These are phyloP conservation scores for Papiliotrema nemorosa DNA, from an alignment of 1,284 basidiomycete genomes.

Conservation along the genomic window DNA sequence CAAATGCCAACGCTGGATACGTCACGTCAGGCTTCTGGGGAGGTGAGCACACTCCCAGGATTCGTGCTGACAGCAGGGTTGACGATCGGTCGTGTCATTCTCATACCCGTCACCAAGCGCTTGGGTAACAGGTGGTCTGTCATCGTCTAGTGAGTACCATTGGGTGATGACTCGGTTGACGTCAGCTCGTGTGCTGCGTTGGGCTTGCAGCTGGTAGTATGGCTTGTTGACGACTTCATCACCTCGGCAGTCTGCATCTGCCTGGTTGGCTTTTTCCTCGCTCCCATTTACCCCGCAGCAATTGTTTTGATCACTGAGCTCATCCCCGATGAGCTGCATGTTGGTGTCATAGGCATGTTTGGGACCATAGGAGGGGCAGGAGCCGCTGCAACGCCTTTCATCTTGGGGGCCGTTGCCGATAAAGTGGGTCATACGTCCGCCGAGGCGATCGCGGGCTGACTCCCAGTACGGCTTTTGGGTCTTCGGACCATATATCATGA, in stretches of 20 bases:
- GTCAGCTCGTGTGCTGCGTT: constrained; percentile 2
- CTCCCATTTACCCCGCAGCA: constrained; percentile 60
- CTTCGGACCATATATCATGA: neutral
- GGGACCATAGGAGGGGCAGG: constrained; percentile 62
- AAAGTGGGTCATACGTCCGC: neutral
- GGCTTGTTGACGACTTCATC: constrained; percentile 59
- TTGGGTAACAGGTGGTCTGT: constrained; percentile 22
- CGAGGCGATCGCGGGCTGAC: neutral
- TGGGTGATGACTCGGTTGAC: neutral
- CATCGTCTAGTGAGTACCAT: constrained; percentile 18
- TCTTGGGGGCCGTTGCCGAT: neutral
- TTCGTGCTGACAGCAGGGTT: constrained; percentile 6
- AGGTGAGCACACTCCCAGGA: constrained; percentile 2
- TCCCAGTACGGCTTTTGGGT: neutral
- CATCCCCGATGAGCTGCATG: constrained; percentile 59
- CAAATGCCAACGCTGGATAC: constrained; percentile 12
- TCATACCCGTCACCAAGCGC: constrained; percentile 22
- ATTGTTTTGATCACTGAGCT: constrained; percentile 59
- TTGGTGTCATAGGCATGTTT: constrained; percentile 59
- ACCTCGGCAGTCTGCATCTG: constrained; percentile 58
- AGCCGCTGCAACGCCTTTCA: constrained; percentile 59
- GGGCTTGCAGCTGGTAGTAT: constrained; percentile 57
- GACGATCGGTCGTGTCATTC: constrained; percentile 17
- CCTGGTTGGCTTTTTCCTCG: constrained; percentile 52
- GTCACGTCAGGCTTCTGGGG: constrained; percentile 22